Evolutionary conservation across 768 basidiomycete genomes (phyloP), one percentile per base, ranked within the genome.

Genomic region (Suillus tomentosus): DNA sequence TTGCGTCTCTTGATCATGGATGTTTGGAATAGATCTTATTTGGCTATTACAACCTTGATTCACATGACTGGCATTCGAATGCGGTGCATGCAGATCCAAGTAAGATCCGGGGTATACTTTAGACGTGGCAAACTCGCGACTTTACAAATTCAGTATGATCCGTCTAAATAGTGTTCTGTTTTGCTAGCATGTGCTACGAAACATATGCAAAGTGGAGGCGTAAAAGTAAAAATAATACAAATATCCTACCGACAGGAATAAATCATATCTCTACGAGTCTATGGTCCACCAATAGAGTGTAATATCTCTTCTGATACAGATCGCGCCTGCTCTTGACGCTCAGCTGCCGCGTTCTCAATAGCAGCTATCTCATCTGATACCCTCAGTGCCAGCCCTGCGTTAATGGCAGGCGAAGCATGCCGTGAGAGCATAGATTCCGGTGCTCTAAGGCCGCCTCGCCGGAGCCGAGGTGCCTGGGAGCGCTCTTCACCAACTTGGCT

Each of bases 1-100:
- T 77, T 82, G 42, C 91, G 88, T 77, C 86, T 90, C 80, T 86
- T 92, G 80, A 93, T 90, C 83, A 89, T 87, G 71, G 67, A 59
- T 61, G 71, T 47, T 60, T 1, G 15, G n/a, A 64, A n/a, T 58
- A 36, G 50, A 65, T 22, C 37, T 36, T 19, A 14, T 61, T 45
- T 27, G 45, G 58, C 15, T 11, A 36, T 36, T 36, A 14, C 36
- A 40, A 40, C 2, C 15, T 22, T 8, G 3, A 27, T 36, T 58
- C 57, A 58, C 57, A 58, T 58, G 39, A 58, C 57, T n/a, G 19
- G 19, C 15, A 4, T 27, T 50, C 48, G 22, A 53, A 17, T 17
- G 51, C 53, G 53, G 34, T 54, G 53, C 31, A 61, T 50, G 50
- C 60, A 53, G 50, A 36, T 31, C 50, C 2, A 51, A 51, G 24